Evolutionary conservation across 768 basidiomycete species (phyloP).

Genomic region (Termitomyces sp.): DNA sequence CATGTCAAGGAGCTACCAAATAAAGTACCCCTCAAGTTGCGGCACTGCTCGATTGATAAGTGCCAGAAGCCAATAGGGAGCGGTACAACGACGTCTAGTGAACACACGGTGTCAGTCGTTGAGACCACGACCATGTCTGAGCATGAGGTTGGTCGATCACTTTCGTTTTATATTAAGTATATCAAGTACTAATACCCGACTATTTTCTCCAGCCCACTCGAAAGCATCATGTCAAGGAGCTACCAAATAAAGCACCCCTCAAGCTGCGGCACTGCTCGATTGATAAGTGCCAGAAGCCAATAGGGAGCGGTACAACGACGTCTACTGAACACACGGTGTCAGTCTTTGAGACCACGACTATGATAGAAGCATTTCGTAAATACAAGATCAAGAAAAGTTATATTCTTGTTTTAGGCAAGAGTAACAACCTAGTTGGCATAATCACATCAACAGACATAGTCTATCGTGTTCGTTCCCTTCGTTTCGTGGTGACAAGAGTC

Average conservation of each 20-base stretch:
- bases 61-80: neutral
- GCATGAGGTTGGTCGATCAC: too few species aligned
- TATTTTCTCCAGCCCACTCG: neutral
- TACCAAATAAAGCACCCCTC: neutral
- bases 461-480: neutral
- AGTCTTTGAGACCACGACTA: neutral
- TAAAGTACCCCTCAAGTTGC: neutral
- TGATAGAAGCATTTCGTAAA: neutral
- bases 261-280: neutral
- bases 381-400: neutral
- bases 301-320: neutral
- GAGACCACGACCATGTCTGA: neutral
- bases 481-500: neutral
- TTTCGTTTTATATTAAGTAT: too few species aligned
- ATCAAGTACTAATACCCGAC: neutral
- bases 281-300: neutral
- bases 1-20: neutral
- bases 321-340: neutral
- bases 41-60: neutral
- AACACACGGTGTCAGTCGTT: neutral
- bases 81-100: neutral
- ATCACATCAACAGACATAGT: slow-evolving; percentile 4
- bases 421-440: neutral
- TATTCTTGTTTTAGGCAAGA: neutral
- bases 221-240: neutral